A percentile compares a stretch with the other conserved stretches of the same genome.
phyloP scores from a whole-genome alignment of 169 alveolate species.

The Theileria sp. region DNA sequence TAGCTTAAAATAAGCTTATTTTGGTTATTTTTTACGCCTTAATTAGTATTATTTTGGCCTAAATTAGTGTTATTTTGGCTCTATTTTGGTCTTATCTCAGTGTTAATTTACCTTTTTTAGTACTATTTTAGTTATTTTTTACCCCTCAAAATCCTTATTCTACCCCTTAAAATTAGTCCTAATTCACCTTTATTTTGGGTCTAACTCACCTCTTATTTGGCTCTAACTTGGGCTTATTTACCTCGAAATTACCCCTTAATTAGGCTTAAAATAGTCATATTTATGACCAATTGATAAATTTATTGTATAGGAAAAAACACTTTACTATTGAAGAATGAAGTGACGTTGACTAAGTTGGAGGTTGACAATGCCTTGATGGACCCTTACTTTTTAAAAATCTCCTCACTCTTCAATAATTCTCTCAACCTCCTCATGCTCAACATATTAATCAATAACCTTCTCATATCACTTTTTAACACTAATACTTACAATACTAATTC shows the following conservation, averaged over 20 bases:
- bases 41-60: not conserved
- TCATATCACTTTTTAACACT: not conserved
- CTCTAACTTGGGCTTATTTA: not conserved
- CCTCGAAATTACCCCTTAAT: not conserved
- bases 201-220: no score
- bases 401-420: slow-evolving; percentile 66
- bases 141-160: no score
- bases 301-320: slow-evolving; percentile 27
- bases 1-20: not conserved
- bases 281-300: no score
- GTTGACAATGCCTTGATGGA: slow-evolving; percentile 52
- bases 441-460: slow-evolving; percentile 16
- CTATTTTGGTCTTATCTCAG: no score
- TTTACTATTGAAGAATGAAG: slow-evolving; percentile 46
- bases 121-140: no score
- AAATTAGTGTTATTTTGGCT: not conserved
- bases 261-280: not conserved
- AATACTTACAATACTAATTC: not conserved
- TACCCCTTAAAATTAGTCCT: no score
- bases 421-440: slow-evolving; percentile 55
- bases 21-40: not conserved
- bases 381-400: slow-evolving; percentile 64
- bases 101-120: no score
- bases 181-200: no score
- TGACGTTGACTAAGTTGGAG: slow-evolving; percentile 51